Conservation (phyloP, 2,329 filamentous ascomycete species). For the Nemania sp. region DNA sequence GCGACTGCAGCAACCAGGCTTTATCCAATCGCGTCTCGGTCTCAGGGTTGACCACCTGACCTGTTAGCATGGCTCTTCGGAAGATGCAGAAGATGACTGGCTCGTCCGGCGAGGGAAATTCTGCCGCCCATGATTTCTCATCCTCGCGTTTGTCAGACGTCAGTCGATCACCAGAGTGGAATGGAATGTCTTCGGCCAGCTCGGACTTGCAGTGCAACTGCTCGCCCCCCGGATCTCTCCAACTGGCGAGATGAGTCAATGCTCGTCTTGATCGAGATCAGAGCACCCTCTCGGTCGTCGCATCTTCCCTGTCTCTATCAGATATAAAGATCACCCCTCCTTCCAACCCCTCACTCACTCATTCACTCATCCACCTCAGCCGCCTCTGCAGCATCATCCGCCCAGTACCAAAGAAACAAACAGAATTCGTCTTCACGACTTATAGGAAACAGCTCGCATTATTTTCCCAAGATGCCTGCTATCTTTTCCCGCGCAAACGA, state of each 20-base stretch:
- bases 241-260: constrained; percentile 13
- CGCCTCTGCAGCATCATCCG: constrained; percentile 3
- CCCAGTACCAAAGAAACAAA: not conserved
- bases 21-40: constrained; percentile 10
- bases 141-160: constrained; percentile 24
- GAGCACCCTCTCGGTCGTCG: not conserved
- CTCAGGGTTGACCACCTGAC: constrained; percentile 13
- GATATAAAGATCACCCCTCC: constrained; percentile 24
- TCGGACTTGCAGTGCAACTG: constrained; percentile 20
- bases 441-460: not conserved
- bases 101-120: constrained; percentile 5
- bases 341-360: not conserved
- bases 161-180: constrained; percentile 19
- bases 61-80: constrained; percentile 1
- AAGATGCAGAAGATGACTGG: constrained; percentile 21
- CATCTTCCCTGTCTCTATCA: not conserved
- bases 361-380: not conserved
- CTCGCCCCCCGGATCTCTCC: constrained; percentile 4
- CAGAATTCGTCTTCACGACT: not conserved
- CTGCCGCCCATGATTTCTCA: constrained; percentile 28
- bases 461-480: constrained; percentile 12
- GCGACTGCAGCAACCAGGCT: constrained; percentile 9
- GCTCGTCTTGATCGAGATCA: constrained; percentile 19
- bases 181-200: constrained; percentile 17
- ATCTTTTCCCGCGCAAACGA: constrained; percentile 43